Evolutionary conservation across 2,329 filamentous ascomycete species (phyloP), one percentile per base, ranked within the genome.

Genomic region (Coleophoma crateriformis): DNA sequence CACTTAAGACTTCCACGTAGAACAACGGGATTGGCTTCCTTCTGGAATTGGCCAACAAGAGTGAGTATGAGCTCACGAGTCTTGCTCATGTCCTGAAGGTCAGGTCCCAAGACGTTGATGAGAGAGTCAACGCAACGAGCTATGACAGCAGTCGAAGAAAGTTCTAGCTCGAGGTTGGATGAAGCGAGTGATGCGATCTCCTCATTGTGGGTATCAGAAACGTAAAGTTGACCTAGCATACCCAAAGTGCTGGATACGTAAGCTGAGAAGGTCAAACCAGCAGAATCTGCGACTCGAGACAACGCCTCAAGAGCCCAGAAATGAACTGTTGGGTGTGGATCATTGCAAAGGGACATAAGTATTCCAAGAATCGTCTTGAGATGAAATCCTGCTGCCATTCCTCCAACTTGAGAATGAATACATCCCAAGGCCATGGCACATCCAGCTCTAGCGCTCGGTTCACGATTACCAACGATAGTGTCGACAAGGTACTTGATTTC

Each of bases 331-430:
- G 94, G 91, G 65, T 99, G 94, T 17, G 92, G 89, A 63, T 99
- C 94, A 59, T 91, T 96, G 66, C 90, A 92, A 10, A 99, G 77
- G 7, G 94, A 97, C 87, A 97, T 95, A n/a, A 99, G 73, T 37
- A 99, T 95, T 15, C 92, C 88, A n/a, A 96, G 79, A 45, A 99
- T 96, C 1, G 90, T 96, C 72, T 97, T 97, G 46, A 99, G 77
- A 65, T 99, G 94, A 60, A 94, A 90, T 3, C 91, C 90, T 48
- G 94, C 94, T 47, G 94, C 94, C 91, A 99, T 97, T 50, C 94
- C 92, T 50, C 94, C 95, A 33, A 99, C 88, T 66, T 96, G 90
- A 15, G 90, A 88, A 69, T 99, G 91, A 46, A 99, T 97, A 50
- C 87, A 88, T 8, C 94, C 94, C 32, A 99, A 73, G 12, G 94